Evolutionary conservation across 1,139 yeast species (phyloP).

Genomic region (Arxiozyma heterogenica): DNA sequence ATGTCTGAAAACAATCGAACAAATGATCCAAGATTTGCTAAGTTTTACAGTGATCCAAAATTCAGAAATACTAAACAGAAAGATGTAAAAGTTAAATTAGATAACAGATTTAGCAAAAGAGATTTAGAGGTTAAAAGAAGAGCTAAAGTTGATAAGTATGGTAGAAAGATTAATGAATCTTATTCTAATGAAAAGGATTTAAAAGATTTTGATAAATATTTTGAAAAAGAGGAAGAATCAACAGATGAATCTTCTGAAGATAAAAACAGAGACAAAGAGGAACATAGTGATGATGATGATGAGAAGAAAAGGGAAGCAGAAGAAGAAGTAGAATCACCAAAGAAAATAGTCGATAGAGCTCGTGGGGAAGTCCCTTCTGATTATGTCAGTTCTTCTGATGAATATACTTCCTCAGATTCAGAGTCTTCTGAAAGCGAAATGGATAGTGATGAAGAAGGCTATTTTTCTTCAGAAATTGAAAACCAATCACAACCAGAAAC

Average conservation of each 20-base stretch:
- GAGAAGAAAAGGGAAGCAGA: constrained; percentile 18
- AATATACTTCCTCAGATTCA: constrained; percentile 36
- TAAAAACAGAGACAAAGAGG: background rate
- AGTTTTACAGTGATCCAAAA: constrained; percentile 81
- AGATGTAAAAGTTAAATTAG: constrained; percentile 69
- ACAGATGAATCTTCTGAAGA: constrained; percentile 10
- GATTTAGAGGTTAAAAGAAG: constrained; percentile 52
- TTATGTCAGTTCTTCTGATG: constrained; percentile 34
- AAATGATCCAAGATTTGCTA: constrained; percentile 69
- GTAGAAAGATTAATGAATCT: constrained; percentile 50
- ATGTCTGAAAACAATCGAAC: constrained; percentile 10
- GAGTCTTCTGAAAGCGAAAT: constrained; percentile 32
- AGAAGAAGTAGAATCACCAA: constrained; percentile 17
- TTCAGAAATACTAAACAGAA: constrained; percentile 67
- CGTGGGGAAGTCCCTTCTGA: constrained; percentile 51
- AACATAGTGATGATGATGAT: constrained; percentile 18
- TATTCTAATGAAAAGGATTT: constrained; percentile 31
- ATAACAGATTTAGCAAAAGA: constrained; percentile 70
- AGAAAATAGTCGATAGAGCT: constrained; percentile 44
- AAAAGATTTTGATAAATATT: constrained; percentile 56
- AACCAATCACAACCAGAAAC: constrained; percentile 60
- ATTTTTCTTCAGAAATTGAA: constrained; percentile 47
- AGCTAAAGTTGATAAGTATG: constrained; percentile 75
- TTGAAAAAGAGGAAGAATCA: constrained; percentile 31
- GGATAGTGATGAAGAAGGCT: constrained; percentile 33